Evolutionary conservation across 768 basidiomycete genomes (phyloP), one percentile per base, ranked within the genome.

Genomic region (Agrocybe pediades): DNA sequence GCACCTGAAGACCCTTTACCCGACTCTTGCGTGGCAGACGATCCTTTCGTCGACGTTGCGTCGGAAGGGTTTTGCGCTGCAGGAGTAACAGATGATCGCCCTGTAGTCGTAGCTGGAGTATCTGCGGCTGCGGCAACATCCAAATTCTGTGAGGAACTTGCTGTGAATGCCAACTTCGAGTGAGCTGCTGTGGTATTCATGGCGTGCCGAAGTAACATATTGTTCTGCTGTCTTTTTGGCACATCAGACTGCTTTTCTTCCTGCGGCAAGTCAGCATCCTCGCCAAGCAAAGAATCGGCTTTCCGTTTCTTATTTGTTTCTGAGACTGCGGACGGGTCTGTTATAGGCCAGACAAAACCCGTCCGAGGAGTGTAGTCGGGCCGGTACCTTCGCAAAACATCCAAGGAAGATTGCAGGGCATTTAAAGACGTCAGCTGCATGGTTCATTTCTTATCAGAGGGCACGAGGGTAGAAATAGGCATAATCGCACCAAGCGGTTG

Each of bases 281-380:
- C 53, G 21, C 58, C 49, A 27, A 57, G 45, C 36, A 43, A 57
- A 24, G 56, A 45, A 30, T 70, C 70, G n/a, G 63, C 57, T 33
- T 68, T 65, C 54, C 56, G 54, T 52, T 67, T 63, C 41, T 65
- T 61, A 19, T 58, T 50, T 20, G 58, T 49, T 7, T 70, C 67
- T 13, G 74, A 59, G 1, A 77, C 54, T 21, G 33, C 33, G 33
- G 81, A 73, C 2, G 84, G 67, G 58, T 87, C 87, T 49, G 79
- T 74, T 58, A 94, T 86, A 42, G 92, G 90, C 92, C 92, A 95
- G 1, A 86, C 79, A 64, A 92, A 91, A 6, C 90, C 90, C 23
- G 86, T 86, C 41, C 89, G 81, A 44, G 92, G 92, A 9, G 89
- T 90, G 69, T 90, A 93, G 54, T 87, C 85, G 13, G 93, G 93